Conservation (phyloP, 2,329 filamentous ascomycete species). For the Beauveria varroae region DNA sequence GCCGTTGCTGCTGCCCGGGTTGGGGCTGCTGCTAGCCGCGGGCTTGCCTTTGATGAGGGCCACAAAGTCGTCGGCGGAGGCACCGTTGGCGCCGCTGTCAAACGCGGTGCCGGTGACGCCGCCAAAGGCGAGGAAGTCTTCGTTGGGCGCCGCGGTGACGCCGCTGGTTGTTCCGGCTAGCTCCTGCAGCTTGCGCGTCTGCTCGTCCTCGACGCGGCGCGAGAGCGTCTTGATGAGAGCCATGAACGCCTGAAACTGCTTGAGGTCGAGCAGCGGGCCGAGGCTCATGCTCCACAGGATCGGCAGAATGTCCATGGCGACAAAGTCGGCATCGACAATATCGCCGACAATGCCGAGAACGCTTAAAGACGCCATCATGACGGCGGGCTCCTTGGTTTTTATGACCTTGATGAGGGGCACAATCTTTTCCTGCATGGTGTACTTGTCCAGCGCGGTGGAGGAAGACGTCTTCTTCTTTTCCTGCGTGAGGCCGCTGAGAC, state of each 20-base stretch:
- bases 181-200: slow-evolving; percentile 81
- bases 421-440: slow-evolving; percentile 96
- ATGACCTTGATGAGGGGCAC: slow-evolving; percentile 84
- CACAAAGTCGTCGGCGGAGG: slow-evolving; percentile 72
- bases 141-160: slow-evolving; percentile 40
- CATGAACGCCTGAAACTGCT: slow-evolving; percentile 89
- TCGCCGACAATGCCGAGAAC: slow-evolving; percentile 79
- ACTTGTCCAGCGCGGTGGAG: slow-evolving; percentile 85
- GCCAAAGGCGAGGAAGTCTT: slow-evolving; percentile 67
- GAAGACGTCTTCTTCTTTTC: slow-evolving; percentile 56
- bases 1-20: slow-evolving; percentile 32
- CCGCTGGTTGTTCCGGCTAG: slow-evolving; percentile 55
- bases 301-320: slow-evolving; percentile 85
- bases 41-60: slow-evolving; percentile 69
- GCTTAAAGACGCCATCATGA: slow-evolving; percentile 88
- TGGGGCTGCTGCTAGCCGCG: slow-evolving; percentile 19
- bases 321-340: slow-evolving; percentile 79
- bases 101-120: slow-evolving; percentile 55
- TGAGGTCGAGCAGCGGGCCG: slow-evolving; percentile 77
- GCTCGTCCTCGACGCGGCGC: slow-evolving; percentile 76
- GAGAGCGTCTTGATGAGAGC: slow-evolving; percentile 75
- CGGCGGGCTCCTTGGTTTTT: slow-evolving; percentile 95
- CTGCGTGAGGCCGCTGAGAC: slow-evolving; percentile 62
- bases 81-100: slow-evolving; percentile 42
- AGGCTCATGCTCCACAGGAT: slow-evolving; percentile 88